Base-by-base conservation (phyloP, 1,284 basidiomycete species). In the Ustilago crameri region DNA sequence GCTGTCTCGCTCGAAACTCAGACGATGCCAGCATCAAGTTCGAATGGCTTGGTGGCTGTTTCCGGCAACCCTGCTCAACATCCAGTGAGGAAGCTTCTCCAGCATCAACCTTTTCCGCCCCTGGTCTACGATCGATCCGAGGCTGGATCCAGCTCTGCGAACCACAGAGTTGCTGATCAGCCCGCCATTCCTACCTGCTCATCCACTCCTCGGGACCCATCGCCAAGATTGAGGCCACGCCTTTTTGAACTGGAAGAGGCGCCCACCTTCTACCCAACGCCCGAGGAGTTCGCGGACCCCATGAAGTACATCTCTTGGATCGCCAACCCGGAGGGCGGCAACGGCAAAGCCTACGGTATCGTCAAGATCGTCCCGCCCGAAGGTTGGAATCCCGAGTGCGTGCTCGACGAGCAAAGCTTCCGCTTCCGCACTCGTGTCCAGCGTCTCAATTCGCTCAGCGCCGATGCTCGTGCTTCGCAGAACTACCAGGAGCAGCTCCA, bases 401-500 rank as follows among this genome's bases (percentile, higher is more conserved):
- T 92, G n/a, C 91, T 95, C 43, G 91, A 98, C 83, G 93, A 93
- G 48, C 85, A 95, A 91, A 86, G 86, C 61, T 95, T 94, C 85
- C 91, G 92, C 69, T 99, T 99, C 86, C 93, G 92, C 84, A 98
- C 95, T 49, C 90, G 96, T 50, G 86, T 98, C 48, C 95, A 98
- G 85, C 89, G 91, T 58, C 88, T 99, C 79, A 98, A 98, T 84
- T 94, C 93, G 71, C 93, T 99, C 75, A 95, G 97, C 85, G 96
- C 96, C 15, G 93, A 94, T 50, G 95, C 94, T 51, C 88, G 96
- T 71, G 95, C 95, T 42, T 95, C 96, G 84, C 87, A 97, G 83
- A 98, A 97, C 86, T 98, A 97, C 85, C 86, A 96, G 74, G 95
- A 98, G 84, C 94, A 97, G 84, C 88, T 99, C 40, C 95, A 95